Evolutionary conservation across 768 basidiomycete genomes (phyloP), one percentile per base, ranked within the genome.

Genomic region (Mycena olivaceomarginata): DNA sequence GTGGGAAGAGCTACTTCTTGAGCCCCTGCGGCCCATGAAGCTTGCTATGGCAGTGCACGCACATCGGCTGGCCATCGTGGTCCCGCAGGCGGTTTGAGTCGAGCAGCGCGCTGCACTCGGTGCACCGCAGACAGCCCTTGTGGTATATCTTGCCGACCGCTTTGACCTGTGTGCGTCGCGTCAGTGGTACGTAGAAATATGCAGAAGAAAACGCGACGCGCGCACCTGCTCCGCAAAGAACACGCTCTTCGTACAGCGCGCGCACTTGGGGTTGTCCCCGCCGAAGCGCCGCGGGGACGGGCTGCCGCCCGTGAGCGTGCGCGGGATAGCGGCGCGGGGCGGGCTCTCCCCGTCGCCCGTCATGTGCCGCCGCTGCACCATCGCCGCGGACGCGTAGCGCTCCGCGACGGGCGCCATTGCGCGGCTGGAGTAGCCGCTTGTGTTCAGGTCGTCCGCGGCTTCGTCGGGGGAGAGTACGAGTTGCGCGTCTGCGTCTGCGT

Each of bases 121-220:
- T 89, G 82, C 95, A 97, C n/a, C 95, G 88, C 79, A 97, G 84
- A 81, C 96, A 97, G 18, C 85, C 87, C 81, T 95, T 95, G 79
- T 97, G 96, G 85, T 89, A 97, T 18, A 93, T 94, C 87, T 95
- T 94, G 10, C 94, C 94, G 16, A 95, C 90, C 1, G 95, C 95
- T 84, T 95, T 95, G 74, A 95, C 92, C 95, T 95, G 77, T 15
- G 59, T 68, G 18, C 16, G 45, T 66, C n/a, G n/a, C 39, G 46
- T 72, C 22, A 63, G 6, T 18, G 46, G 9, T 6, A 10, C 2
- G 9, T 13, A 25, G 3, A 25, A 43, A 11, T 22, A 60, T 20
- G 39, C 22, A 15, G 48, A 5, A 51, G 70, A 25, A 39, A 72
- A 53, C 67, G 66, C 57, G 37, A 48, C 53, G 13, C 25, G 31